A percentile compares a stretch with the other conserved stretches of the same genome.
Evolutionary conservation across 2,329 filamentous ascomycete species (phyloP).

Genomic region (Aspergillus candidus): DNA sequence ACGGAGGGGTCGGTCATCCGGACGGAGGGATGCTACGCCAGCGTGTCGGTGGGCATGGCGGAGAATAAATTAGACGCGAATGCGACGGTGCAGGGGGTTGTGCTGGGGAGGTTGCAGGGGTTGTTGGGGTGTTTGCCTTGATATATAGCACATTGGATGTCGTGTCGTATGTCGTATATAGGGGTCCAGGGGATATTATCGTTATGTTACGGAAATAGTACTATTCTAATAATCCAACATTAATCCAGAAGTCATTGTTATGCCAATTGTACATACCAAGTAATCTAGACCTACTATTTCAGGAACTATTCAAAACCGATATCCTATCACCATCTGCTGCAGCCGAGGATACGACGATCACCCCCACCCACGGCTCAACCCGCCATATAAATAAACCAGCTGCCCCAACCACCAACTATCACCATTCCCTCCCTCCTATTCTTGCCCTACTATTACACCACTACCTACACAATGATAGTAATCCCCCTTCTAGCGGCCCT

Average conservation of each 20-base stretch:
- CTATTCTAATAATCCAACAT: too few species aligned
- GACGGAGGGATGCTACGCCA: slow-evolving; percentile 53
- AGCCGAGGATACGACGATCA: too few species aligned
- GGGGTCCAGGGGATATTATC: too few species aligned
- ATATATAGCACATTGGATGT: slow-evolving; percentile 1
- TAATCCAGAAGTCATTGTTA: too few species aligned
- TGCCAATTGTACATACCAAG: too few species aligned
- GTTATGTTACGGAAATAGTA: too few species aligned
- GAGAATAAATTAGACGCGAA: slow-evolving; percentile 55
- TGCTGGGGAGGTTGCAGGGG: slow-evolving; percentile 46
- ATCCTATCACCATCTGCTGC: too few species aligned
- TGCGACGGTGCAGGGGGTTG: slow-evolving; percentile 46
- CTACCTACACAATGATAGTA: background rate
- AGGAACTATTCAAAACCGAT: too few species aligned
- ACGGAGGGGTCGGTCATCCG: slow-evolving; percentile 52
- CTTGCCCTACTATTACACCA: background rate
- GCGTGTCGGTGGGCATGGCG: slow-evolving; percentile 58
- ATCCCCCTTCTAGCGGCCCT: slow-evolving; percentile 4
- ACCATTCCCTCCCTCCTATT: background rate
- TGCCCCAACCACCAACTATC: too few species aligned
- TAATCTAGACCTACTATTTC: too few species aligned
- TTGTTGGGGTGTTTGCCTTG: slow-evolving; percentile 46
- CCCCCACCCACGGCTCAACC: too few species aligned
- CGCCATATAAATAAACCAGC: too few species aligned
- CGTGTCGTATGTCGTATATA: background rate